Conservation (phyloP, 1,139 yeast genomes). For the Candida sp. region DNA sequence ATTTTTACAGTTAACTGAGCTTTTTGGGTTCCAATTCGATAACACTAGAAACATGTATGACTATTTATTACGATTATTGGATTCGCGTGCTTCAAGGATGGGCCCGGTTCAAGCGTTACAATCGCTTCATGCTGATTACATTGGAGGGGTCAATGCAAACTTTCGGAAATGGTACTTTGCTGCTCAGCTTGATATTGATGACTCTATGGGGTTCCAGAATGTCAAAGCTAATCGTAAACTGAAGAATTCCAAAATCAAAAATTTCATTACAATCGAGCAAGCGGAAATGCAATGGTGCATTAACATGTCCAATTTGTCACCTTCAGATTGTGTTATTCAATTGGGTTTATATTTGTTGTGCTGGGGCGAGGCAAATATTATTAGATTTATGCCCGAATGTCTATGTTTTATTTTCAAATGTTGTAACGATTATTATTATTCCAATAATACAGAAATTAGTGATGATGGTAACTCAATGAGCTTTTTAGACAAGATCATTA, state of each 20-base stretch:
- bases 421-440: constrained; percentile 64
- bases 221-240: constrained; percentile 32
- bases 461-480: constrained; percentile 16
- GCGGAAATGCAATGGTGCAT: constrained; percentile 78
- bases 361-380: constrained; percentile 45
- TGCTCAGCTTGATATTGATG: constrained; percentile 24
- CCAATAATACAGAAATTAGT: constrained; percentile 31
- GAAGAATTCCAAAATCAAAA: constrained; percentile 25
- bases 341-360: constrained; percentile 44
- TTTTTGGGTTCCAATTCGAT: constrained; percentile 40
- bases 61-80: constrained; percentile 35
- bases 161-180: constrained; percentile 42
- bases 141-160: constrained; percentile 39
- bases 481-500: constrained; percentile 43
- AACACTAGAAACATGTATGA: constrained; percentile 35
- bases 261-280: constrained; percentile 49
- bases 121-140: constrained; percentile 39
- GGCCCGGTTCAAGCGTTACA: constrained; percentile 29
- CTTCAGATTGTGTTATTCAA: constrained; percentile 60
- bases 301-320: constrained; percentile 53
- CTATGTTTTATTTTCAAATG: constrained; percentile 42
- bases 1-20: constrained; percentile 47
- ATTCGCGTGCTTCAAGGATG: constrained; percentile 40
- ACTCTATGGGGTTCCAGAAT: constrained; percentile 71
- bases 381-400: constrained; percentile 43